These are phyloP conservation scores for Phytophthora colocasiae DNA, from an alignment of 352 stramenopile genomes.

Conservation along the genomic window DNA sequence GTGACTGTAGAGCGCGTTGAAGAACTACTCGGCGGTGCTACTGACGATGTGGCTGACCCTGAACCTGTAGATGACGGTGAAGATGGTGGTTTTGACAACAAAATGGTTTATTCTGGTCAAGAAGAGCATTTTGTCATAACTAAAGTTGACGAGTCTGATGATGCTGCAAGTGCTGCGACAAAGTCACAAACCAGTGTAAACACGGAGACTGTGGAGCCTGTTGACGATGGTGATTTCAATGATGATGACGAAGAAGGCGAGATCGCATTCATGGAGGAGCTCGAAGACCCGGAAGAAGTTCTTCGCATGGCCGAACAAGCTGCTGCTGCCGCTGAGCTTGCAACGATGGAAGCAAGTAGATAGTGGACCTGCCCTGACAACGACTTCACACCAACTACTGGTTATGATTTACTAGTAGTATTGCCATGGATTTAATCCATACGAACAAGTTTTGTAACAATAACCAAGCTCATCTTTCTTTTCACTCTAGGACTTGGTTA, in stretches of 20 bases:
- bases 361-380: constrained; percentile 1
- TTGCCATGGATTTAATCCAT: constrained; percentile 13
- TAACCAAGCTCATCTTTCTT: constrained; percentile 29
- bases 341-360: constrained; percentile 7
- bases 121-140: no score
- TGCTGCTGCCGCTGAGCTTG: constrained; percentile 32
- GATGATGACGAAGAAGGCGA: constrained; percentile 27
- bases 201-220: not conserved
- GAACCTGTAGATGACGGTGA: no score
- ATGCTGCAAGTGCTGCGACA: no score
- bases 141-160: no score
- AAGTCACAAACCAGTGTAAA: not conserved
- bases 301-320: constrained; percentile 43
- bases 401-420: constrained; percentile 28
- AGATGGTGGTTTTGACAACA: no score
- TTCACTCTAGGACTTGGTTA: constrained; percentile 23
- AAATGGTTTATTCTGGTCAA: no score
- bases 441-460: constrained; percentile 21
- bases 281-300: constrained; percentile 33
- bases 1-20: no score
- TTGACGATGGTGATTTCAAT: not conserved
- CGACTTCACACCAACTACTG: constrained; percentile 5
- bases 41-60: no score
- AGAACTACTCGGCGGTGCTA: not conserved
- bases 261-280: constrained; percentile 43